phyloP scores from a whole-genome alignment of 164 flowering plant species.

The Warburgia ugandensis region DNA sequence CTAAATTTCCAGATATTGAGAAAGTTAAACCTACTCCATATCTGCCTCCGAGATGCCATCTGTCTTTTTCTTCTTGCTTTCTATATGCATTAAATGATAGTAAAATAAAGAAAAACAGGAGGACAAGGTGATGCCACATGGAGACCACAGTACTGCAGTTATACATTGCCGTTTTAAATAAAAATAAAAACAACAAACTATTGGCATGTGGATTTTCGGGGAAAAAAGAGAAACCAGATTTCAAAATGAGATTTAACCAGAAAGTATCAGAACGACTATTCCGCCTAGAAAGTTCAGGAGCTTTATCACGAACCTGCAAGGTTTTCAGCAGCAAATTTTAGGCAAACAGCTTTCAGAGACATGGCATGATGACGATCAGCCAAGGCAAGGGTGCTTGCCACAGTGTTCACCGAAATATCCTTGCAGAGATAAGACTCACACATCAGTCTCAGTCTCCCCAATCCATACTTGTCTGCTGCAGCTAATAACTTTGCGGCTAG shows the following conservation, averaged over 20 bases:
- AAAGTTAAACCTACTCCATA: too few relatives aligned
- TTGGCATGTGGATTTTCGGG: too few relatives aligned
- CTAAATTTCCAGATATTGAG: too few relatives aligned
- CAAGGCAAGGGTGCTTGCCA: slow-evolving; percentile 54
- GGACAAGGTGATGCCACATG: too few relatives aligned
- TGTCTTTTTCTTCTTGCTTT: too few relatives aligned
- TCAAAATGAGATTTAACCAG: not conserved
- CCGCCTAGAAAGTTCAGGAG: not conserved
- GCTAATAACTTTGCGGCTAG: slow-evolving; percentile 65
- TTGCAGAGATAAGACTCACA: slow-evolving; percentile 71
- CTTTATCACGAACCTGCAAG: slow-evolving; percentile 44
- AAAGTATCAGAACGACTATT: not conserved
- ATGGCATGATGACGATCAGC: slow-evolving; percentile 57
- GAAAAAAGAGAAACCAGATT: not conserved
- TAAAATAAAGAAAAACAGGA: too few relatives aligned
- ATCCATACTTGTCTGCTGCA: slow-evolving; percentile 66
- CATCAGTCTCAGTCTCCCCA: slow-evolving; percentile 56
- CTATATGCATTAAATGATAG: too few relatives aligned
- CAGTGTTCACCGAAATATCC: slow-evolving; percentile 63
- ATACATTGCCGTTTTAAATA: too few relatives aligned
- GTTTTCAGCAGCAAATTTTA: slow-evolving; percentile 79
- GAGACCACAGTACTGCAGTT: too few relatives aligned
- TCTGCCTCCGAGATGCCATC: too few relatives aligned
- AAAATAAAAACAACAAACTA: too few relatives aligned
- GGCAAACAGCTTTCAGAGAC: slow-evolving; percentile 64